Percentiles rank a stretch among this genome's conserved stretches.
These are phyloP conservation scores for Erigeron philadelphicus DNA, from an alignment of 140 eudicot genomes.

Conservation along the genomic window DNA sequence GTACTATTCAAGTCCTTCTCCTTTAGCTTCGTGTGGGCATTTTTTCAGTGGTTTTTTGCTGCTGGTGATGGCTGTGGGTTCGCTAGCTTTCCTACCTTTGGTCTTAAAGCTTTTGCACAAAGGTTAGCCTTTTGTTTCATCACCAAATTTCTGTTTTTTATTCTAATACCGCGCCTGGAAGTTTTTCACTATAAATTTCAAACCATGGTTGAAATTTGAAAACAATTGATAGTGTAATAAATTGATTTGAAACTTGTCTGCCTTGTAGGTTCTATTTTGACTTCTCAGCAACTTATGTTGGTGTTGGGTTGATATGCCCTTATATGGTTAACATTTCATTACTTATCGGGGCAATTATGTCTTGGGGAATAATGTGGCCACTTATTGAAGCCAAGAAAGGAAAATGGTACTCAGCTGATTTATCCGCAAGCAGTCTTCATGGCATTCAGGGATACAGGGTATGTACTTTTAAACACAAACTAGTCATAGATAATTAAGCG, in stretches of 20 bases:
- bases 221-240: not conserved
- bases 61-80: constrained; percentile 46
- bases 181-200: too few relatives aligned
- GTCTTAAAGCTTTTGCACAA: constrained; percentile 41
- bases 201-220: too few relatives aligned
- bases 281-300: constrained; percentile 56
- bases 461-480: not conserved
- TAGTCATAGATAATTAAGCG: not conserved
- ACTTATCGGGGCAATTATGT: constrained; percentile 44
- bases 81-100: constrained; percentile 42
- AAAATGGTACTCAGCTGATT: constrained; percentile 35
- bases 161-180: not conserved
- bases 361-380: constrained; percentile 70
- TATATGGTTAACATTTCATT: constrained; percentile 40
- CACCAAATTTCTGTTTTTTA: not conserved
- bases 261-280: constrained; percentile 45
- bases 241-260: not conserved
- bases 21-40: constrained; percentile 45
- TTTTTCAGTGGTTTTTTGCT: constrained; percentile 42
- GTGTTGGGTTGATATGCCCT: constrained; percentile 58
- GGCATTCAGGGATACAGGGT: constrained; percentile 61
- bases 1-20: constrained; percentile 36
- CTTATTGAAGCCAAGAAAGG: constrained; percentile 38
- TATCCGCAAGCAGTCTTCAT: constrained; percentile 32
- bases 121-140: constrained; percentile 23